Conservation (phyloP, 75 land plant genomes). For the Isoetes taiwanensis region DNA sequence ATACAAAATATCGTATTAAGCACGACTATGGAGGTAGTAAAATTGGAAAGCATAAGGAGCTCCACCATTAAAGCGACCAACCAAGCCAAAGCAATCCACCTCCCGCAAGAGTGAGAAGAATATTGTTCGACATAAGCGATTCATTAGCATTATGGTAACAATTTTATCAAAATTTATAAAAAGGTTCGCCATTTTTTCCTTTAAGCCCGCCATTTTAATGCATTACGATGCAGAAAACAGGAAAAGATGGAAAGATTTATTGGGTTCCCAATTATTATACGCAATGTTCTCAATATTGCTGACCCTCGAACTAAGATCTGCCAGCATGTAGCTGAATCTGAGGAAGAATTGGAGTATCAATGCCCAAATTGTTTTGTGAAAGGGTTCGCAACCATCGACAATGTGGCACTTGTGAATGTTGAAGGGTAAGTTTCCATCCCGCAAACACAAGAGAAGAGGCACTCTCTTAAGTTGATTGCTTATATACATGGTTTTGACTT, state of each 20-base stretch:
- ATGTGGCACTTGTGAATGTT: constrained; percentile 1
- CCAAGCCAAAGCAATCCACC: constrained; percentile 66
- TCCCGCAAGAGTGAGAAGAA: constrained; percentile 51
- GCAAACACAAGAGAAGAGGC: too few relatives aligned
- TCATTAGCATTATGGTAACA: too few relatives aligned
- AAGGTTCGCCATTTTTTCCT: too few relatives aligned
- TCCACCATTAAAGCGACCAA: constrained; percentile 83
- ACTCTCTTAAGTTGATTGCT: background rate
- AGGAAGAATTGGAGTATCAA: background rate
- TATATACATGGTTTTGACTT: background rate
- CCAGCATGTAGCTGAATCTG: background rate
- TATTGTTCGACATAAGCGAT: too few relatives aligned
- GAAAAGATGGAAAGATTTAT: too few relatives aligned
- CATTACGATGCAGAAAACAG: too few relatives aligned
- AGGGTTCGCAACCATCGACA: constrained; percentile 4
- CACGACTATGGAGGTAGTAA: constrained; percentile 44
- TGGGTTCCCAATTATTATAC: too few relatives aligned
- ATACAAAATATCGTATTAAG: constrained; percentile 63
- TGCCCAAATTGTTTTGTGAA: background rate
- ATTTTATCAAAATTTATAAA: too few relatives aligned
- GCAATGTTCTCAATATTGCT: background rate
- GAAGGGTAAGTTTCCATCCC: background rate
- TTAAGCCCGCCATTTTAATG: too few relatives aligned
- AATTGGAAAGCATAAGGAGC: constrained; percentile 61
- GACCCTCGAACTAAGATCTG: constrained; percentile 2